Percentiles rank a stretch among this genome's conserved stretches.
Evolutionary conservation across 768 basidiomycete species (phyloP).

Genomic region (Lactarius vividus): DNA sequence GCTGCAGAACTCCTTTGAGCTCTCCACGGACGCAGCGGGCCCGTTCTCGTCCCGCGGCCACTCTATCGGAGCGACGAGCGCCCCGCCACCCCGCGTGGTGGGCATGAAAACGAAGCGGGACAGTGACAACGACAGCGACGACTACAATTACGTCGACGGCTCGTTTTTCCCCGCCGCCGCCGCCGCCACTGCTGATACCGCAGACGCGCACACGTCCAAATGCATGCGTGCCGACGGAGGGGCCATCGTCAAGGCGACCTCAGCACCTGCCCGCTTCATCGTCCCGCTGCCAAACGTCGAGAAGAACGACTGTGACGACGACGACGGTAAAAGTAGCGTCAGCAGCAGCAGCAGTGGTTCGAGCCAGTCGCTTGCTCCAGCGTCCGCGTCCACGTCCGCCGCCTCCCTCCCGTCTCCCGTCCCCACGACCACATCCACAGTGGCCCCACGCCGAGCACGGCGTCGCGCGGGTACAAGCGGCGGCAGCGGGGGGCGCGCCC

Average conservation of each 20-base stretch:
- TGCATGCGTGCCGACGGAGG: background rate
- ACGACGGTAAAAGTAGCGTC: background rate
- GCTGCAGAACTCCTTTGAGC: background rate
- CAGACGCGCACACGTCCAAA: background rate
- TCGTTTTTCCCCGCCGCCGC: background rate
- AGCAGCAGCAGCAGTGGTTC: background rate
- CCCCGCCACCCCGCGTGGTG: background rate
- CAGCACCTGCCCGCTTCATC: slow-evolving; percentile 1
- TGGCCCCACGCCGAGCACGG: background rate
- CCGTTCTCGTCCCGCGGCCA: background rate
- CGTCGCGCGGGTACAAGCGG: background rate
- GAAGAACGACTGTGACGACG: background rate
- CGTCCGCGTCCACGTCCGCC: background rate
- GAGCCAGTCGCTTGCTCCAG: background rate
- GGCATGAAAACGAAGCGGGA: slow-evolving; percentile 5
- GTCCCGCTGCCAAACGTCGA: slow-evolving; percentile 3
- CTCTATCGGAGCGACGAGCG: background rate
- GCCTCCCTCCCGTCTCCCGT: background rate
- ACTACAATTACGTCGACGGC: background rate
- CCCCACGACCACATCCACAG: background rate
- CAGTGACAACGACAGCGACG: background rate
- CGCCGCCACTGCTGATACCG: background rate
- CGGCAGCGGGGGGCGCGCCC: background rate
- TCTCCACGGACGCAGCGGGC: background rate
- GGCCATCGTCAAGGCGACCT: background rate